These are phyloP conservation scores for Tulasnella sp. DNA, from an alignment of 768 basidiomycete species.

Conservation along the genomic window DNA sequence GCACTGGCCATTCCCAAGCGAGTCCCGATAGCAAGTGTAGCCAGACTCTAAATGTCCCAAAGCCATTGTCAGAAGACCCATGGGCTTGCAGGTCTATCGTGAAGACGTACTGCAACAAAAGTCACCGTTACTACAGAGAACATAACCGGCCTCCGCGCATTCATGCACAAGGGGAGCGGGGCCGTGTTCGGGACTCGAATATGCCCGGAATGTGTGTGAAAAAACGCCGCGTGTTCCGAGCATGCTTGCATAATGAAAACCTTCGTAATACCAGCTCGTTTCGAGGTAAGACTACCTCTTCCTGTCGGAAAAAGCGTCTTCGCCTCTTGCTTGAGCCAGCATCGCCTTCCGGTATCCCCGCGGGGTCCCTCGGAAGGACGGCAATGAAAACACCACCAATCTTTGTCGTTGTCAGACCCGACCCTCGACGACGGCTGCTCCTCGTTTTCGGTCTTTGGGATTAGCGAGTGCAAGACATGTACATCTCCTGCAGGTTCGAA, in stretches of 20 bases:
- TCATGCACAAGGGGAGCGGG: too few species aligned
- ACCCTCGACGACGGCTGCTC: background rate
- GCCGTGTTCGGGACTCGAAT: too few species aligned
- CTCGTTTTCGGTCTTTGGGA: background rate
- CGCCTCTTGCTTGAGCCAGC: background rate
- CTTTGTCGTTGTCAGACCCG: background rate
- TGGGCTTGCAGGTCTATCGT: too few species aligned
- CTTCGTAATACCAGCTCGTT: too few species aligned
- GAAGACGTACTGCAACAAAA: slow-evolving; percentile 4
- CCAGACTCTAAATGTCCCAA: background rate
- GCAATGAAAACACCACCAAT: background rate
- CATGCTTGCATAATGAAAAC: too few species aligned
- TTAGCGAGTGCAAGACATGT: background rate
- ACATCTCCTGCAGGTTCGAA: background rate
- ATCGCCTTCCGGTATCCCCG: background rate
- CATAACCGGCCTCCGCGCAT: too few species aligned
- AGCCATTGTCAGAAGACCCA: background rate
- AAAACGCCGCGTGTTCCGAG: too few species aligned
- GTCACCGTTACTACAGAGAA: slow-evolving; percentile 13
- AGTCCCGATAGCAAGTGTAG: background rate
- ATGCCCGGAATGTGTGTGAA: too few species aligned
- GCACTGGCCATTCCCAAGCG: too few species aligned
- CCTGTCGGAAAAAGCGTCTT: background rate
- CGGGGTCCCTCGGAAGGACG: background rate
- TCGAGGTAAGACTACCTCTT: background rate